These are phyloP conservation scores for Jamesozyma hellenica DNA, from an alignment of 805 yeast genomes.

Conservation along the genomic window DNA sequence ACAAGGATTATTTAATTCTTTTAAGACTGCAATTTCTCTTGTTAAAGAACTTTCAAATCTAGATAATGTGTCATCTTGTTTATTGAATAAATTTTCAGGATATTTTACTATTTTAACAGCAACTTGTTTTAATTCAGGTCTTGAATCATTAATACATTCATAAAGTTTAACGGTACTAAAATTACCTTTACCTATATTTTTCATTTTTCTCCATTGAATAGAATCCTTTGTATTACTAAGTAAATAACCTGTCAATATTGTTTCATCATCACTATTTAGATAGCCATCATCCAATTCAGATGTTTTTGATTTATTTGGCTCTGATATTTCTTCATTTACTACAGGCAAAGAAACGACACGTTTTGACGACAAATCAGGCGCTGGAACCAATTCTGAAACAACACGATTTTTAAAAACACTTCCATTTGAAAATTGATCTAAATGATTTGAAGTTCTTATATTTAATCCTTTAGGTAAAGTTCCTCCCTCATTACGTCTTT, in stretches of 20 bases:
- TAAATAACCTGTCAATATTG: conserved; percentile 14
- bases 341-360: conserved; percentile 22
- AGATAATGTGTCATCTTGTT: conserved; percentile 36
- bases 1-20: conserved; percentile 53
- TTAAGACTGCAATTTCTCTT: conserved; percentile 67
- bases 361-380: conserved; percentile 12
- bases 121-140: conserved; percentile 26
- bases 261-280: conserved; percentile 8
- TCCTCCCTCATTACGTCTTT: conserved; percentile 7
- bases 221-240: conserved; percentile 10
- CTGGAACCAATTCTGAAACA: conserved; percentile 19
- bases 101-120: conserved; percentile 64
- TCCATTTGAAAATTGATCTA: conserved; percentile 4
- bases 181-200: conserved; percentile 54
- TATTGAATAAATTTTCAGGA: conserved; percentile 25
- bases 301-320: background rate
- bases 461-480: background rate
- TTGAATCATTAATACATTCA: conserved; percentile 18
- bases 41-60: conserved; percentile 51
- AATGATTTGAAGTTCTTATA: conserved; percentile 2
- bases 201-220: conserved; percentile 29
- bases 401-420: conserved; percentile 8
- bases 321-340: conserved; percentile 10
- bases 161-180: conserved; percentile 57
- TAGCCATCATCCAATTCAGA: background rate